phyloP scores from a whole-genome alignment of 2,329 filamentous ascomycete species.

The Neopestalotiopsis clavispora region DNA sequence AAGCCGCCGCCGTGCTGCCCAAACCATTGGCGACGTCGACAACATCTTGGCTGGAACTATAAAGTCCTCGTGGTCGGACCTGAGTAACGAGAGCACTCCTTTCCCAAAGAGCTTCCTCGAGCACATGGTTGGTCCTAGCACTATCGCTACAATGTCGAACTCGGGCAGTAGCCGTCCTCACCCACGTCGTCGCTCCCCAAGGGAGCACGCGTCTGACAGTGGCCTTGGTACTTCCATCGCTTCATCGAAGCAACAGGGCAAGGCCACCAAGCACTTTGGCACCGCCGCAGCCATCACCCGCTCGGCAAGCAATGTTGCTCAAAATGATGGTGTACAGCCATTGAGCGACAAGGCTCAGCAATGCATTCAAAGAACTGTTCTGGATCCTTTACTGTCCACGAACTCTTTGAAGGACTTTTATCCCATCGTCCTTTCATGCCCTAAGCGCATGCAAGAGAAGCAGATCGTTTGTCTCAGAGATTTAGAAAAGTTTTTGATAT shows the following conservation, averaged over 20 bases:
- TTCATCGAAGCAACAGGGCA: conserved; percentile 60
- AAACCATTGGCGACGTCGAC: conserved; percentile 70
- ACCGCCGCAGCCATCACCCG: conserved; percentile 64
- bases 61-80: conserved; percentile 44
- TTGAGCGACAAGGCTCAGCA: conserved; percentile 73
- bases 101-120: conserved; percentile 65
- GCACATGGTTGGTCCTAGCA: conserved; percentile 54
- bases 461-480: conserved; percentile 91
- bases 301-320: conserved; percentile 54
- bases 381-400: conserved; percentile 79
- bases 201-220: conserved; percentile 82
- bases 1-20: conserved; percentile 69
- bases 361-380: conserved; percentile 79
- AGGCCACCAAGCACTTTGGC: conserved; percentile 44
- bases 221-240: conserved; percentile 84
- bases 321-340: conserved; percentile 54
- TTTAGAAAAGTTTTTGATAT: conserved; percentile 90
- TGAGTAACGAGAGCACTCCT: conserved; percentile 62
- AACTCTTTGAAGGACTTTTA: conserved; percentile 79
- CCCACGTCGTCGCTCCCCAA: conserved; percentile 55
- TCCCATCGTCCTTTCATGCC: conserved; percentile 77
- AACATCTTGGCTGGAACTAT: conserved; percentile 59
- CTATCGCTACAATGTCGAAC: conserved; percentile 39
- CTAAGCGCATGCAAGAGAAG: conserved; percentile 78
- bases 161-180: conserved; percentile 58